Evolutionary conservation across 345 rosid genomes (phyloP), one percentile per base, ranked within the genome.

Genomic region (Aquilaria sinensis): DNA sequence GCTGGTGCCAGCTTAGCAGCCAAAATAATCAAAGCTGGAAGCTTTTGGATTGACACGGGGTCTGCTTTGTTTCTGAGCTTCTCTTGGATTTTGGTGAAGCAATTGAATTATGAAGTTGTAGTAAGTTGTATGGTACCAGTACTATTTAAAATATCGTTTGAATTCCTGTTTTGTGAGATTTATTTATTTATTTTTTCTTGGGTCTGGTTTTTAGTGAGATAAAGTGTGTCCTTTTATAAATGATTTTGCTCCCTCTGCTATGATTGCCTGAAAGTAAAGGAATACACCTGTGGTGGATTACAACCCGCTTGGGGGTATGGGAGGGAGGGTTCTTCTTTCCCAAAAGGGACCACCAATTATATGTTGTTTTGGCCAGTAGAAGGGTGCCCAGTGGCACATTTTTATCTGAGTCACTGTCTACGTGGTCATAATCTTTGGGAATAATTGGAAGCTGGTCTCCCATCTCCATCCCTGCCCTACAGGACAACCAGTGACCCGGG

Each of bases 1-100:
- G 70, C 65, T 67, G 66, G 47, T 67, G 65, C 54, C 71, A 60
- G 70, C 70, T 58, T 29, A 31, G 77, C 75, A 65, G 52, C 43
- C 43, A 37, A 37, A 37, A 29, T 31, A 45, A 65, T 61, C 66
- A 51, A 68, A 70, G 74, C 70, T 67, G 72, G 55, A 68, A 41
- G 60, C 70, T 77, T 73, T 70, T 73, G 72, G 43, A 37, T 37
- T 37, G 43, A 37, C 43, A 37, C 8, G 43, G 23, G 43, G 8
- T 37, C 43, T 37, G 43, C 43, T 37, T 37, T 37, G 43, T 37
- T 37, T 37, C 43, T 9, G 8, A 37, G 43, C 43, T 37, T 37
- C 7, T 9, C 43, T 37, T 37, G 43, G 43, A 2, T 37, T 37
- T 37, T 37, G 43, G 5, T 37, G 43, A 37, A 37, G 43, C 43